phyloP scores from a whole-genome alignment of 257 asterid genomes.

The Mitragyna speciosa region DNA sequence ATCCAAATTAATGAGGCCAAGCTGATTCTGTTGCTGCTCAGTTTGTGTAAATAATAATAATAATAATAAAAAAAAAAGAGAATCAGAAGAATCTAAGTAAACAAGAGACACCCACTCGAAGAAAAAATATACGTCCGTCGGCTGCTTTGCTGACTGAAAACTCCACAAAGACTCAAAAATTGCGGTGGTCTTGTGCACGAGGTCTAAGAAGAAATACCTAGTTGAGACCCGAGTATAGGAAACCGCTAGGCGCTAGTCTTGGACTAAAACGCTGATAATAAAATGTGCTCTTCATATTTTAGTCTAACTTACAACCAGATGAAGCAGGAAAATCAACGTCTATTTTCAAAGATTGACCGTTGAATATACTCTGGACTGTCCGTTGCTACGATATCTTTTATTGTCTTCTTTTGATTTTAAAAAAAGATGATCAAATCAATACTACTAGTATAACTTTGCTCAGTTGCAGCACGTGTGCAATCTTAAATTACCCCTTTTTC shows the following conservation, averaged over 20 bases:
- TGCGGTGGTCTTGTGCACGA: constrained; percentile 7
- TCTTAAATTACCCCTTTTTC: not conserved
- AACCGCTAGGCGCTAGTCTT: not conserved
- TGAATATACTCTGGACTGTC: constrained; percentile 14
- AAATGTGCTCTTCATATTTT: not conserved
- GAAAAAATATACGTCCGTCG: not conserved
- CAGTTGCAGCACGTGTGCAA: not conserved
- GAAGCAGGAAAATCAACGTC: not conserved
- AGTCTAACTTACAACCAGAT: constrained; percentile 6
- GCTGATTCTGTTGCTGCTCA: not conserved
- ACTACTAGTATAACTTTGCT: not conserved
- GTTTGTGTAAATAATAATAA: not conserved
- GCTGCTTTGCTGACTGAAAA: not conserved
- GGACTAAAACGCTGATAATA: too few relatives aligned
- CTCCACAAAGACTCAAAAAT: constrained; percentile 10
- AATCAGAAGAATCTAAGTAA: too few relatives aligned
- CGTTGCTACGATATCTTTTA: not conserved
- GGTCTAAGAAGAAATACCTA: not conserved
- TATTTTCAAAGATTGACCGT: constrained; percentile 32
- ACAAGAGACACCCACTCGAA: not conserved
- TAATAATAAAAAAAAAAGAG: too few relatives aligned
- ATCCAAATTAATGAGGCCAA: not conserved
- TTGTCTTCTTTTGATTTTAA: not conserved
- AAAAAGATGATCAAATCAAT: not conserved
- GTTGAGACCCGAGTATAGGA: not conserved